These are phyloP conservation scores for Tulasnella sp. DNA, from an alignment of 768 basidiomycete species.

Conservation along the genomic window DNA sequence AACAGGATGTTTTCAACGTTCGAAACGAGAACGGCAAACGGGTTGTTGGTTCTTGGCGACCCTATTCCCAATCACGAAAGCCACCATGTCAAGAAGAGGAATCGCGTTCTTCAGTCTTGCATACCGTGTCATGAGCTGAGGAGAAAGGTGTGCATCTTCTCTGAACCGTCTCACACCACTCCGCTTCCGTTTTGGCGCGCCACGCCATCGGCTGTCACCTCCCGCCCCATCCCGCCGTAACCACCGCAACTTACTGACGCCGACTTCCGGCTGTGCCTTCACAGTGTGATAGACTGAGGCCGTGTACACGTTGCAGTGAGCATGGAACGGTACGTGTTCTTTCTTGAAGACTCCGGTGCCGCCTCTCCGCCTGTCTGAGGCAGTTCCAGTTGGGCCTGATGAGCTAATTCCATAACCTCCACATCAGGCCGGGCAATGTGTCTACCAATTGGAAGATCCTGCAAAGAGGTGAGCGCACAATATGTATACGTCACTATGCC, in stretches of 20 bases:
- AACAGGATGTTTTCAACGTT: constrained; percentile 11
- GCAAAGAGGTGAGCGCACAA: constrained; percentile 49
- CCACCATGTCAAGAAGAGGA: constrained; percentile 49
- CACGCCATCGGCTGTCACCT: background rate
- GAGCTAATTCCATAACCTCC: constrained; percentile 14
- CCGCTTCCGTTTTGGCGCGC: background rate
- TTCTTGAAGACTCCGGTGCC: constrained; percentile 1
- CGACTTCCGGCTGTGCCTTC: constrained; percentile 10
- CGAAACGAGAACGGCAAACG: constrained; percentile 11
- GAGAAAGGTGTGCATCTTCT: constrained; percentile 52
- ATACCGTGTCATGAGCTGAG: constrained; percentile 83
- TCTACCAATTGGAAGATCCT: constrained; percentile 90
- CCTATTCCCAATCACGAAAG: constrained; percentile 1
- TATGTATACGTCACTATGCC: constrained; percentile 19
- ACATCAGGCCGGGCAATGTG: constrained; percentile 77
- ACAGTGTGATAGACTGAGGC: constrained; percentile 84
- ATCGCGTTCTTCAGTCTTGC: constrained; percentile 81
- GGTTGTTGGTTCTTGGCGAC: constrained; percentile 9
- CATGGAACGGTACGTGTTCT: constrained; percentile 55
- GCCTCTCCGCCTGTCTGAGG: background rate
- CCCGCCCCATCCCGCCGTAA: background rate
- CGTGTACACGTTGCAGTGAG: constrained; percentile 85
- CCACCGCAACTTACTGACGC: constrained; percentile 14
- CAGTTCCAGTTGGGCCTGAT: background rate
- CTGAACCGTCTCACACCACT: constrained; percentile 3